Conservation (phyloP, 2,329 filamentous ascomycete genomes). For the Ascochyta koolunga region DNA sequence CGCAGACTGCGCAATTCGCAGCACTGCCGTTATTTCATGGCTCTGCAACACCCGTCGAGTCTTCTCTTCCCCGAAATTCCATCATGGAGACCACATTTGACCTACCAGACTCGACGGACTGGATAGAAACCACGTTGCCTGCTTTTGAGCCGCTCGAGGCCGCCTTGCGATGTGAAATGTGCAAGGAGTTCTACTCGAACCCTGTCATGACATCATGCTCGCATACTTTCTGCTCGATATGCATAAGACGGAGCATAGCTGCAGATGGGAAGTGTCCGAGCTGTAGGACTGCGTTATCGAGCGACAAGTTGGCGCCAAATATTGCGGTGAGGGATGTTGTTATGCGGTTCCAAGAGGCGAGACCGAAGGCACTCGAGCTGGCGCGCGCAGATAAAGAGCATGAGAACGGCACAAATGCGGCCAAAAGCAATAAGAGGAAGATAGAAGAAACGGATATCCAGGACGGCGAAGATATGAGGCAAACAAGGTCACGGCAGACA, state of each 20-base stretch:
- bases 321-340: slow-evolving; percentile 85
- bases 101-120: slow-evolving; percentile 82
- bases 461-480: slow-evolving; percentile 42
- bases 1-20: slow-evolving; percentile 17
- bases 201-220: slow-evolving; percentile 94
- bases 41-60: background rate
- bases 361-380: slow-evolving; percentile 67
- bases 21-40: slow-evolving; percentile 10
- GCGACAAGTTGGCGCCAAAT: slow-evolving; percentile 83
- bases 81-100: slow-evolving; percentile 46
- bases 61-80: slow-evolving; percentile 7
- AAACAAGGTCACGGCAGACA: slow-evolving; percentile 45
- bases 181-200: slow-evolving; percentile 95
- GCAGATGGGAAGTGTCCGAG: slow-evolving; percentile 86
- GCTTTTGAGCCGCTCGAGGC: slow-evolving; percentile 76
- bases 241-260: slow-evolving; percentile 85
- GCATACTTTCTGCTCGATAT: slow-evolving; percentile 96
- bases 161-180: slow-evolving; percentile 91
- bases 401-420: slow-evolving; percentile 15
- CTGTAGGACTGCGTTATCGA: slow-evolving; percentile 80
- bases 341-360: slow-evolving; percentile 72
- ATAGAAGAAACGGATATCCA: slow-evolving; percentile 58
- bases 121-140: slow-evolving; percentile 73
- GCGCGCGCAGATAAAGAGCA: slow-evolving; percentile 58
- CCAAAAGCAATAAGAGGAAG: slow-evolving; percentile 55